These are phyloP conservation scores for Sporothrix schenckii DNA, from an alignment of 2,329 filamentous ascomycete species.

Conservation along the genomic window DNA sequence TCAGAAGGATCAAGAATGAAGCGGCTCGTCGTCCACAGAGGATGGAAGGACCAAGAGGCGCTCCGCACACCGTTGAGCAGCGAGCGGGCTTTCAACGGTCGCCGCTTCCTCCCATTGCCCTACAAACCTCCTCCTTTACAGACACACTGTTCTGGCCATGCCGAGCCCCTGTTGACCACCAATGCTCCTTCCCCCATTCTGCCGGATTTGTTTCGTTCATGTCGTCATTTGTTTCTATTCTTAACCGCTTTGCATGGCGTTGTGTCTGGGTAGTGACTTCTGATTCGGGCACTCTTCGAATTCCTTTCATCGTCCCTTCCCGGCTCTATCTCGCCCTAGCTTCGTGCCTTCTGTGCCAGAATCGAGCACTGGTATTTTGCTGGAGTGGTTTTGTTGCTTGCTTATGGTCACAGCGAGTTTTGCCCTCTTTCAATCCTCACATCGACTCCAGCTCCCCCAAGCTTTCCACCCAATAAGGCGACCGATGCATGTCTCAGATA, in stretches of 20 bases:
- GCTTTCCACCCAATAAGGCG: not conserved
- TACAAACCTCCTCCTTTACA: not conserved
- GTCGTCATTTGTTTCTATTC: conserved; percentile 31
- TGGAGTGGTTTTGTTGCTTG: not conserved
- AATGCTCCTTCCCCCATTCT: conserved; percentile 18
- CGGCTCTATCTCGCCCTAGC: not conserved
- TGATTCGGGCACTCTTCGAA: not conserved
- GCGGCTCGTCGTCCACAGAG: not conserved
- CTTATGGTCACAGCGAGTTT: not conserved
- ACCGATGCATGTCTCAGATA: conserved; percentile 23
- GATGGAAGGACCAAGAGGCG: not conserved
- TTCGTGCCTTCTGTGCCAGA: not conserved
- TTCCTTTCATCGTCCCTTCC: conserved; percentile 2
- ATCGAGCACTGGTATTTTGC: not conserved
- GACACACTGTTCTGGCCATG: not conserved
- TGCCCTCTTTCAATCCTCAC: not conserved
- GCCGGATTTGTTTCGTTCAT: conserved; percentile 12
- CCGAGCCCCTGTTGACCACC: conserved; percentile 13
- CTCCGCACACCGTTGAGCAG: conserved; percentile 11
- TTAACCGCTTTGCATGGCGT: conserved; percentile 14
- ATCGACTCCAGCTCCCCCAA: not conserved
- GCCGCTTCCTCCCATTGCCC: conserved; percentile 6
- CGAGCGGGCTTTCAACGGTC: conserved; percentile 8
- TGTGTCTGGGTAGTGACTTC: not conserved
- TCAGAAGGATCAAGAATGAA: not conserved